phyloP scores from a whole-genome alignment of 208 protist genomes.

The Angomonas ambiguus region DNA sequence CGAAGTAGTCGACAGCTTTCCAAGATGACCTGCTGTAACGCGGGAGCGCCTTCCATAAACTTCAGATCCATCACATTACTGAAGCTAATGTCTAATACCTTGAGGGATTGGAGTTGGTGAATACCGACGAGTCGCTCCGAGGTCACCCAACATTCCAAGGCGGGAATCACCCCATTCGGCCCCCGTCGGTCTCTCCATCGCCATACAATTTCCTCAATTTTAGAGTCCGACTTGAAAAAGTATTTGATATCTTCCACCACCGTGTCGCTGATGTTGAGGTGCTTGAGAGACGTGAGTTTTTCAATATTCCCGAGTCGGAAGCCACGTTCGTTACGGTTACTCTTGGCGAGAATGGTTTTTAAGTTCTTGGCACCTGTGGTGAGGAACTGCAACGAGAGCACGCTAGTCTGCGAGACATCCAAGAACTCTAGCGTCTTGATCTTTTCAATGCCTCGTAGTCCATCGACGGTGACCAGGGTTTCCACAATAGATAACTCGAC shows the following conservation, averaged over 20 bases:
- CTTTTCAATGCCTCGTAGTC: constrained; percentile 54
- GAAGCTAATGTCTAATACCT: constrained; percentile 42
- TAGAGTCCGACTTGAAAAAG: constrained; percentile 28
- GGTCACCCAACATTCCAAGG: constrained; percentile 50
- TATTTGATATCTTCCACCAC: constrained; percentile 58
- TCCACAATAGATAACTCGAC: constrained; percentile 47
- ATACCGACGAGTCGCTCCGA: constrained; percentile 34
- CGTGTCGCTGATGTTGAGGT: constrained; percentile 65
- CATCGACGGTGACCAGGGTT: constrained; percentile 60
- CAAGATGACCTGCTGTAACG: constrained; percentile 27
- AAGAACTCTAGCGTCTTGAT: constrained; percentile 38
- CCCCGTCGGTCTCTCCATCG: constrained; percentile 61
- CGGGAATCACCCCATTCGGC: constrained; percentile 29
- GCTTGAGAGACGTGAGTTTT: constrained; percentile 33
- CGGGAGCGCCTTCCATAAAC: constrained; percentile 34
- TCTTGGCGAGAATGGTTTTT: constrained; percentile 28
- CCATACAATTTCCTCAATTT: constrained; percentile 48
- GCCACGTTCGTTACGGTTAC: constrained; percentile 56
- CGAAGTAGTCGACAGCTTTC: constrained; percentile 34
- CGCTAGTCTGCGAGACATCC: constrained; percentile 71
- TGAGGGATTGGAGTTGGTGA: constrained; percentile 26
- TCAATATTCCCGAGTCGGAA: constrained; percentile 50
- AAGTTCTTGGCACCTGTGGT: constrained; percentile 30
- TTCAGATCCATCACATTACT: constrained; percentile 33
- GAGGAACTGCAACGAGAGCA: constrained; percentile 62